Evolutionary conservation across 108 stramenopile genomes (phyloP).

Genomic region (Fragilaria radians): DNA sequence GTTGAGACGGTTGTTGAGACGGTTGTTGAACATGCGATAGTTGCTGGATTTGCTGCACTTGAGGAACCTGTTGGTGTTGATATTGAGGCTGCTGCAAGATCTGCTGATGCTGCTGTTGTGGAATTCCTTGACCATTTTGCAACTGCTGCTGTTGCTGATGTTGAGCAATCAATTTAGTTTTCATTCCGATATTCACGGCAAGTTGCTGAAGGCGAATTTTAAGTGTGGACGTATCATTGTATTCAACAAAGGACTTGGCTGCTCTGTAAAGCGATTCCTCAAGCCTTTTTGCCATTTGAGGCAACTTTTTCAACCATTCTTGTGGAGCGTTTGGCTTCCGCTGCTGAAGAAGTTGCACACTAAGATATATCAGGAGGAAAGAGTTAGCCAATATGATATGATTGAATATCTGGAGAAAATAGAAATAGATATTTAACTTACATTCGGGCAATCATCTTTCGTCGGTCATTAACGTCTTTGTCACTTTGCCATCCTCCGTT

Average conservation of each 20-base stretch:
- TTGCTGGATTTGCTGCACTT: constrained; percentile 2
- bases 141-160: constrained; percentile 20
- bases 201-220: constrained; percentile 91
- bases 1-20: background rate
- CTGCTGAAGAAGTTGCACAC: constrained; percentile 87
- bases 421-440: constrained; percentile 27
- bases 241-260: constrained; percentile 82
- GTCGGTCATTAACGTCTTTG: constrained; percentile 75
- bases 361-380: constrained; percentile 11
- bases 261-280: constrained; percentile 92
- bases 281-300: constrained; percentile 94
- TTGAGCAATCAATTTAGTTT: constrained; percentile 67
- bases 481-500: constrained; percentile 92
- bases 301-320: constrained; percentile 92
- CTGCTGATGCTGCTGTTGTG: constrained; percentile 2
- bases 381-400: background rate
- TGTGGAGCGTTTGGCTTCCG: constrained; percentile 91
- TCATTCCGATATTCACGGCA: constrained; percentile 89
- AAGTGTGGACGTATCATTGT: constrained; percentile 84
- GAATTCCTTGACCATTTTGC: too few species aligned
- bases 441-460: constrained; percentile 94
- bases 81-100: background rate
- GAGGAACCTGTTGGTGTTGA: constrained; percentile 1
- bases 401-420: background rate
- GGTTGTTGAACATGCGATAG: background rate